phyloP scores from a whole-genome alignment of 371 early-diverging fungal genomes.

The Mortierella sp. region DNA sequence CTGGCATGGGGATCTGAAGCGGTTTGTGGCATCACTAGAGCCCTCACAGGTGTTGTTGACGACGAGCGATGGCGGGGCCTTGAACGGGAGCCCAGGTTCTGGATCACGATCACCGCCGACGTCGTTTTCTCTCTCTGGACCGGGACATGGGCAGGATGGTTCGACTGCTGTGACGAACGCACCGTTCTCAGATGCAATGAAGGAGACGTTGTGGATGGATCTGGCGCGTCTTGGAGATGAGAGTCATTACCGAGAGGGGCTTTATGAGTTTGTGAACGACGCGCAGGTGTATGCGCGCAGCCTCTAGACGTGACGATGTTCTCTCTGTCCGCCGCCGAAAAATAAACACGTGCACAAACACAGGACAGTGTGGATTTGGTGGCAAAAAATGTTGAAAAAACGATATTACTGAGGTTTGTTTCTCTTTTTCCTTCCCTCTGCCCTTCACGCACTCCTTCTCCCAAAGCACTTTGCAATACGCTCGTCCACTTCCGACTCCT shows the following conservation, averaged over 20 bases:
- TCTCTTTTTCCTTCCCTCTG: too few species aligned
- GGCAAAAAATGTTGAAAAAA: too few species aligned
- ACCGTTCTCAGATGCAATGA: slow-evolving; percentile 25
- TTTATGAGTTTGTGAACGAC: slow-evolving; percentile 50
- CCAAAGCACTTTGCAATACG: too few species aligned
- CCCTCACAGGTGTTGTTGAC: slow-evolving; percentile 26
- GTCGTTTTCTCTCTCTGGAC: background rate
- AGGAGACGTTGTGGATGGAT: slow-evolving; percentile 38
- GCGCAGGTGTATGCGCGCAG: slow-evolving; percentile 48
- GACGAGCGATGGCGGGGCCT: too few species aligned
- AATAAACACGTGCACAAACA: too few species aligned
- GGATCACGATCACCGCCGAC: slow-evolving; percentile 4
- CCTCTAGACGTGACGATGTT: too few species aligned
- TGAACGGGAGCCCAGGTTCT: too few species aligned
- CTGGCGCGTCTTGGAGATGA: slow-evolving; percentile 27
- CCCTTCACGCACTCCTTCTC: too few species aligned
- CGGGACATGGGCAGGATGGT: background rate
- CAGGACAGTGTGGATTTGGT: too few species aligned
- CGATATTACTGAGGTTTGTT: too few species aligned
- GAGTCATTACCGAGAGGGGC: slow-evolving; percentile 31
- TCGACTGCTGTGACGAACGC: background rate
- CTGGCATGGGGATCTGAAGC: slow-evolving; percentile 42
- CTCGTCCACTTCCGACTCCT: too few species aligned
- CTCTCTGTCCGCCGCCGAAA: too few species aligned
- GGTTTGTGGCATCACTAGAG: slow-evolving; percentile 30